Conservation (phyloP, 768 basidiomycete species). For the Tephrocybe sp. region DNA sequence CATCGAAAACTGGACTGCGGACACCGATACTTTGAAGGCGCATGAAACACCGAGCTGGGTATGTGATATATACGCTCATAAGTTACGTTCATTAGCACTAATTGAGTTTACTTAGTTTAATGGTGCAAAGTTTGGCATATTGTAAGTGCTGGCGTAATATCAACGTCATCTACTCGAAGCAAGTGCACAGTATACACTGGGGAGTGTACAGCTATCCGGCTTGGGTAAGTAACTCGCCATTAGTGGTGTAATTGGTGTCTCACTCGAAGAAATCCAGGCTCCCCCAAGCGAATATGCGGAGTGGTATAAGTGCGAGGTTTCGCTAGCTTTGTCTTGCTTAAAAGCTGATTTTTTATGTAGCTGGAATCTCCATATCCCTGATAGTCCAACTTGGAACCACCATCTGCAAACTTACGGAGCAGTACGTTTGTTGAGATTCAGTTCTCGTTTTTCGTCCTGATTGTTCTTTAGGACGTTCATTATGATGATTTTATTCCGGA, state of each 20-base stretch:
- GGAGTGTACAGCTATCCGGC: constrained; percentile 47
- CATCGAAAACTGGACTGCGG: constrained; percentile 36
- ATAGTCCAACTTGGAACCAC: constrained; percentile 43
- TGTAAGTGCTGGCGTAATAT: constrained; percentile 31
- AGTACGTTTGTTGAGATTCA: constrained; percentile 13
- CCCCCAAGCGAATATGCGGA: constrained; percentile 43
- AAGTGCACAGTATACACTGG: constrained; percentile 42
- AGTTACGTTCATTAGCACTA: background rate
- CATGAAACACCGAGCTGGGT: constrained; percentile 60
- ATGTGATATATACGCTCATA: background rate
- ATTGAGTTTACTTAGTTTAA: constrained; percentile 34
- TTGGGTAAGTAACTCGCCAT: constrained; percentile 25
- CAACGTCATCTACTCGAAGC: background rate
- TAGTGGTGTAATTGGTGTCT: background rate
- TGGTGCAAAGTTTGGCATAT: constrained; percentile 54
- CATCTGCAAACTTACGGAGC: constrained; percentile 49
- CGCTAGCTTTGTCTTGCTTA: background rate
- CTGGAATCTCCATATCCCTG: constrained; percentile 36
- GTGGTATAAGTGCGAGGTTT: constrained; percentile 48
- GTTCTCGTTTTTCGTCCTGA: background rate
- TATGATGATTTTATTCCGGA: constrained; percentile 60
- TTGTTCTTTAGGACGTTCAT: constrained; percentile 32
- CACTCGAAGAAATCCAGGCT: constrained; percentile 23
- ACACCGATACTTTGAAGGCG: constrained; percentile 30
- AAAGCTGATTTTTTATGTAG: constrained; percentile 17